These are phyloP conservation scores for Zygotorulaspora florentina DNA, from an alignment of 805 yeast species.

Conservation along the genomic window DNA sequence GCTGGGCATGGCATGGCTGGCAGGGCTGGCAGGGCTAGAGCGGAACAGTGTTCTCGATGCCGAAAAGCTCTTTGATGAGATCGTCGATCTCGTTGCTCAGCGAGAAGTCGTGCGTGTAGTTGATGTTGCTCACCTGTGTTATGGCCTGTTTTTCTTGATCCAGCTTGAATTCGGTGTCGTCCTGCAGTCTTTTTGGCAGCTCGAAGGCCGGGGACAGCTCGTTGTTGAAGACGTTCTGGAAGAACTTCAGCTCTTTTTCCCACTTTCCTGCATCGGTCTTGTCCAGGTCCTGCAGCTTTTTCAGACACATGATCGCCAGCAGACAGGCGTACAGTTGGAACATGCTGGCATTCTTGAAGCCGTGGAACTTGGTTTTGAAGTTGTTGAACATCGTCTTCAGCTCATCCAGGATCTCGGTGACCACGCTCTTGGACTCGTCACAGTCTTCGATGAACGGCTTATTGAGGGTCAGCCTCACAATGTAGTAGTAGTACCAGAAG, in stretches of 20 bases:
- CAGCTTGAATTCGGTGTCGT: constrained; percentile 22
- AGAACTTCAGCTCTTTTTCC: constrained; percentile 22
- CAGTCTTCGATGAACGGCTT: constrained; percentile 52
- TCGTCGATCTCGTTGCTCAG: constrained; percentile 37
- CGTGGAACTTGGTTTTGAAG: constrained; percentile 25
- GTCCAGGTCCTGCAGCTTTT: constrained; percentile 19
- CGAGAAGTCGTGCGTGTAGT: constrained; percentile 34
- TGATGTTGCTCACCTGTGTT: constrained; percentile 28
- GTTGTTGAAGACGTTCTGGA: constrained; percentile 23
- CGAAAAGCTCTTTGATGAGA: constrained; percentile 33
- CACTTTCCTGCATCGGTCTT: constrained; percentile 7
- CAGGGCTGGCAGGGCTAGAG: constrained; percentile 2
- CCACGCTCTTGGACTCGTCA: constrained; percentile 27
- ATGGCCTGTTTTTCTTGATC: constrained; percentile 26
- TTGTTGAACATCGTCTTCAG: constrained; percentile 28
- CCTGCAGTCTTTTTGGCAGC: constrained; percentile 23
- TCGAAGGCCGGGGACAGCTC: constrained; percentile 26
- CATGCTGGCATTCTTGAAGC: constrained; percentile 26
- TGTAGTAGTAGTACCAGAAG: constrained; percentile 54
- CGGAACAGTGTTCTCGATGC: constrained; percentile 16
- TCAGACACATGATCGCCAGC: constrained; percentile 30
- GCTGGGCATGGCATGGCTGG: no score
- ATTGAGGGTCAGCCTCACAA: constrained; percentile 54
- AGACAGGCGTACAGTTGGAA: constrained; percentile 35
- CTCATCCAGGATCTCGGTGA: constrained; percentile 30